Conservation (phyloP, 2,329 filamentous ascomycete species). For the Exophiala viscosa region DNA sequence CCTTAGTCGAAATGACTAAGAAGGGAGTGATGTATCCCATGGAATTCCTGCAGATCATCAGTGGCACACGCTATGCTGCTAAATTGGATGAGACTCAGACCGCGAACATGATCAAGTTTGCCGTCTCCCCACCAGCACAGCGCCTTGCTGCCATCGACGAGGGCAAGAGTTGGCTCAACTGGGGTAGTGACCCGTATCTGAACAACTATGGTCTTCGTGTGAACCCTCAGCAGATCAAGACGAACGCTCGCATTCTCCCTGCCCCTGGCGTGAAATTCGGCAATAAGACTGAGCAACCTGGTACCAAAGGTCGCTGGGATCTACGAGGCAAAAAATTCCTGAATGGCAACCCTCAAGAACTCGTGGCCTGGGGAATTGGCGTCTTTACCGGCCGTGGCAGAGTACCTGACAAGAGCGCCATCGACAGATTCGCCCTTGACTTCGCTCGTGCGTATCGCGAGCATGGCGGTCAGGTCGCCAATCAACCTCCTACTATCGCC, state of each 20-base stretch:
- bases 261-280: constrained; percentile 68
- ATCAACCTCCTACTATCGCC: constrained; percentile 46
- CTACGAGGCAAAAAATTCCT: constrained; percentile 77
- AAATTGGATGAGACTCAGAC: constrained; percentile 65
- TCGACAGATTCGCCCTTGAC: constrained; percentile 54
- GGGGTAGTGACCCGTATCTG: constrained; percentile 66
- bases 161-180: constrained; percentile 65
- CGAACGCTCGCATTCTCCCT: constrained; percentile 67
- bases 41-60: constrained; percentile 52
- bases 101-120: constrained; percentile 84
- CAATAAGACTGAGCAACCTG: constrained; percentile 55
- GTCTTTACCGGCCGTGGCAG: constrained; percentile 56
- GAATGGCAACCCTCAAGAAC: constrained; percentile 56
- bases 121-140: constrained; percentile 69
- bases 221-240: constrained; percentile 58
- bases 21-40: constrained; percentile 53
- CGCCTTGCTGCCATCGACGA: constrained; percentile 66
- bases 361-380: constrained; percentile 73
- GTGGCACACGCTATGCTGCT: constrained; percentile 55
- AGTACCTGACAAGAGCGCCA: constrained; percentile 38
- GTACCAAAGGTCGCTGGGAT: constrained; percentile 76
- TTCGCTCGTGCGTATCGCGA: constrained; percentile 60
- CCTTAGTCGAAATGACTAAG: constrained; percentile 58
- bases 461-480: constrained; percentile 59
- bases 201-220: constrained; percentile 71